Evolutionary conservation across 805 yeast genomes (phyloP).

Genomic region (Cyberlindnera euphorbiiphila): DNA sequence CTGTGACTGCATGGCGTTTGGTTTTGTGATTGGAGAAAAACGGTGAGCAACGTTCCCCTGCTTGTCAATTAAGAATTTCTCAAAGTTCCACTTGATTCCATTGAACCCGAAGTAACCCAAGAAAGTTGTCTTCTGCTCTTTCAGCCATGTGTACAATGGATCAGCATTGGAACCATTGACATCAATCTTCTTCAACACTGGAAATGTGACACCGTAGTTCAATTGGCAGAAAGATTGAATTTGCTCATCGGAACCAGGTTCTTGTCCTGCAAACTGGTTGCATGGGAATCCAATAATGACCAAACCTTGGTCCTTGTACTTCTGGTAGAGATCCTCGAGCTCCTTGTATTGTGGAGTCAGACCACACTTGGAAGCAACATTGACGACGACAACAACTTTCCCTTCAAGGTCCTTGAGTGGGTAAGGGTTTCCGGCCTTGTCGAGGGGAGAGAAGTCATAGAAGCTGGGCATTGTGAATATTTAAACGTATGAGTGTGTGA

Average conservation of each 20-base stretch:
- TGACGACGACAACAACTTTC: conserved; percentile 78
- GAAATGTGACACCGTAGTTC: conserved; percentile 91
- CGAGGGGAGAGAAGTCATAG: conserved; percentile 64
- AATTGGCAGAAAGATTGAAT: conserved; percentile 70
- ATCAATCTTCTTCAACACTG: conserved; percentile 78
- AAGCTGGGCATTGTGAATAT: conserved; percentile 45
- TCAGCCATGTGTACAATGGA: conserved; percentile 76
- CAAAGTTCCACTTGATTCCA: conserved; percentile 78
- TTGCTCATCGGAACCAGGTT: conserved; percentile 64
- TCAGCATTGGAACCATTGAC: conserved; percentile 84
- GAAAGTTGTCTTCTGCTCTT: conserved; percentile 53
- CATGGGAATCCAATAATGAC: conserved; percentile 83
- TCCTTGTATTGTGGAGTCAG: conserved; percentile 79
- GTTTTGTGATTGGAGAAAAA: conserved; percentile 65
- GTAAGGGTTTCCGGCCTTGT: conserved; percentile 54
- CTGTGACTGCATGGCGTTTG: conserved; percentile 51
- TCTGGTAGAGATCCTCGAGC: conserved; percentile 63
- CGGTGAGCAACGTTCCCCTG: conserved; percentile 63
- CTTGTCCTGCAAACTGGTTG: conserved; percentile 85
- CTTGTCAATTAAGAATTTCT: conserved; percentile 60
- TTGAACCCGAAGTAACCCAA: conserved; percentile 51
- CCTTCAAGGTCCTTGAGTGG: conserved; percentile 64
- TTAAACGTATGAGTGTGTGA: too few species aligned
- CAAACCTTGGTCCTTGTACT: conserved; percentile 63
- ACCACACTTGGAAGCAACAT: conserved; percentile 86